Conservation (phyloP, 176 grass and related monocot species). For the Alopecurus myosuroides region DNA sequence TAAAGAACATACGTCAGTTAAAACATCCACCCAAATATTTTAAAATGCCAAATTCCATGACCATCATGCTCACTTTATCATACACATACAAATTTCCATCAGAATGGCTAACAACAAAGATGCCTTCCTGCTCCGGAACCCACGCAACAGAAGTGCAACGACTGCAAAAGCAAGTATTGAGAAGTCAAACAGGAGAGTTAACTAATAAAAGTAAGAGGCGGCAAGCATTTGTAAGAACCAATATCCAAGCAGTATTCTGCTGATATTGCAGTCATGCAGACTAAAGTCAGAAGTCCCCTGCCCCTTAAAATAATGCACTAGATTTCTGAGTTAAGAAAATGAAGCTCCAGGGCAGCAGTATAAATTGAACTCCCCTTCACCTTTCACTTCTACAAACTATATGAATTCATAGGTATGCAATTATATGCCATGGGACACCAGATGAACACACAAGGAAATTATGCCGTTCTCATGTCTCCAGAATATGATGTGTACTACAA, state of each 20-base stretch:
- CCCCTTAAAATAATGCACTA: not conserved
- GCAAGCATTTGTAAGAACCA: not conserved
- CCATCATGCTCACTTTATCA: constrained; percentile 73
- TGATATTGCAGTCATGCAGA: not conserved
- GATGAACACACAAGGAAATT: not conserved
- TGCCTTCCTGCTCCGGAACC: constrained; percentile 71
- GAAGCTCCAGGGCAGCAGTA: not conserved
- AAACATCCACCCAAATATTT: constrained; percentile 3
- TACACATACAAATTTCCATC: constrained; percentile 97
- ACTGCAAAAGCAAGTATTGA: constrained; percentile 41
- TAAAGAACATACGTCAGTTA: constrained; percentile 20
- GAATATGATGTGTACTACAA: not conserved
- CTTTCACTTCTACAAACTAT: not conserved
- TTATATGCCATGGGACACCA: not conserved
- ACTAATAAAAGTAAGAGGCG: not conserved
- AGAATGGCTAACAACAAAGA: constrained; percentile 82
- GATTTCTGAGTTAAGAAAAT: not conserved
- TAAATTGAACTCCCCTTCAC: not conserved
- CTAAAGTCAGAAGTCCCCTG: not conserved
- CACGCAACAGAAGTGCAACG: constrained; percentile 83
- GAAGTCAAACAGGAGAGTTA: not conserved
- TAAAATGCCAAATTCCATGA: not conserved
- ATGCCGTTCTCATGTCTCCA: not conserved
- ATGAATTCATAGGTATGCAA: constrained; percentile 1
- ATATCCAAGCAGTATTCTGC: not conserved